Conservation (phyloP, 805 yeast genomes). For the Pichia californica region DNA sequence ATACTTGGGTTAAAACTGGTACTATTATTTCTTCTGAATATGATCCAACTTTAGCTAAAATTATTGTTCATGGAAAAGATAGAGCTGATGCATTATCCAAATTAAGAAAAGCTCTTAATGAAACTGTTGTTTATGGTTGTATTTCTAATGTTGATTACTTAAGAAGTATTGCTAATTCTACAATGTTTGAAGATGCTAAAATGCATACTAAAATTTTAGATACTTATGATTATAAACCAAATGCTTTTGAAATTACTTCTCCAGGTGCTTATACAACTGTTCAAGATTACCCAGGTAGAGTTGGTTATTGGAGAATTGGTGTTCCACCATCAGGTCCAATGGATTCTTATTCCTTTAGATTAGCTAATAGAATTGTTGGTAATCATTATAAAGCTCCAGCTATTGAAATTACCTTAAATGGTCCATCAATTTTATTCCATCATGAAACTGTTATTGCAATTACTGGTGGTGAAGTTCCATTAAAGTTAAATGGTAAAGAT, state of each 20-base stretch:
- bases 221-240: conserved; percentile 68
- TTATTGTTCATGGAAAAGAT: conserved; percentile 88
- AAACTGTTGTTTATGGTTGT: conserved; percentile 85
- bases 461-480: conserved; percentile 77
- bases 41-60: conserved; percentile 94
- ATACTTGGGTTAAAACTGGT: conserved; percentile 90
- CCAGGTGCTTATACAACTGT: conserved; percentile 97
- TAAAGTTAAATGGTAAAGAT: conserved; percentile 54
- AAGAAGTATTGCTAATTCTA: conserved; percentile 74
- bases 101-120: conserved; percentile 73
- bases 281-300: conserved; percentile 93
- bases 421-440: conserved; percentile 84
- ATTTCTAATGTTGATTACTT: conserved; percentile 86
- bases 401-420: conserved; percentile 79
- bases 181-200: conserved; percentile 76
- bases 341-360: conserved; percentile 86
- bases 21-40: conserved; percentile 85
- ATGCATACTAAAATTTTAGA: conserved; percentile 88
- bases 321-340: conserved; percentile 99
- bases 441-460: conserved; percentile 69
- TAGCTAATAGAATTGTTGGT: conserved; percentile 89
- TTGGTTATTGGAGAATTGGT: conserved; percentile 83
- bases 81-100: conserved; percentile 78
- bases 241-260: conserved; percentile 73
- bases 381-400: conserved; percentile 80